These are phyloP conservation scores for Calocybe gangraenosa DNA, from an alignment of 768 basidiomycete genomes.

Conservation along the genomic window DNA sequence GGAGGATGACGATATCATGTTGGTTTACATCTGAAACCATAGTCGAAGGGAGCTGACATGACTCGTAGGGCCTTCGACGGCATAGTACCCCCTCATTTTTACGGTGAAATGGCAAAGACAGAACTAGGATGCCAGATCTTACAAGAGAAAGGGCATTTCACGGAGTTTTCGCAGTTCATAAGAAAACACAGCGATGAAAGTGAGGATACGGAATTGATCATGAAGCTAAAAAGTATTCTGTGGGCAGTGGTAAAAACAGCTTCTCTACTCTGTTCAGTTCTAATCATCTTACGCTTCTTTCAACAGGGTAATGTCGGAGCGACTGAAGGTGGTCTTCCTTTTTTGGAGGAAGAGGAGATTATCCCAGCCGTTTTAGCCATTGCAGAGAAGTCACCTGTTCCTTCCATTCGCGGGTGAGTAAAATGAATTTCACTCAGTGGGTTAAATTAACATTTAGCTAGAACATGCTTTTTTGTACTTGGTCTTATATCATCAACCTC, in stretches of 20 bases:
- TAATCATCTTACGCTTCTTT: neutral
- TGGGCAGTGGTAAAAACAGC: conserved; percentile 90
- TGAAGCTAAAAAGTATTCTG: conserved; percentile 89
- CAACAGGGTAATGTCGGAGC: conserved; percentile 90
- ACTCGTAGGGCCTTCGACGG: conserved; percentile 67
- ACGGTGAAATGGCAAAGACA: conserved; percentile 97
- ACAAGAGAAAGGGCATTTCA: conserved; percentile 86
- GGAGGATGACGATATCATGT: conserved; percentile 65
- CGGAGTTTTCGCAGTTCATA: conserved; percentile 88
- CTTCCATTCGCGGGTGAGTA: conserved; percentile 88
- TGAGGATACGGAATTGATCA: conserved; percentile 77
- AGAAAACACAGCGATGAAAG: conserved; percentile 82
- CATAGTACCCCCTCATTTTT: conserved; percentile 91
- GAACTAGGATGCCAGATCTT: conserved; percentile 90
- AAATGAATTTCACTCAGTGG: neutral
- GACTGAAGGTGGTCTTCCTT: conserved; percentile 84
- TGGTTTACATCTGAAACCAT: conserved; percentile 15
- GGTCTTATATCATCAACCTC: conserved; percentile 89
- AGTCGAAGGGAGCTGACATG: conserved; percentile 3
- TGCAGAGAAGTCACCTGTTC: conserved; percentile 82
- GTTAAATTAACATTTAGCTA: conserved; percentile 24
- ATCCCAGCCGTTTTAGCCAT: conserved; percentile 89
- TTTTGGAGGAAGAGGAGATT: conserved; percentile 94
- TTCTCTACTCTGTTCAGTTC: neutral
- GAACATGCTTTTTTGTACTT: conserved; percentile 94